Evolutionary conservation across 2,329 filamentous ascomycete genomes (phyloP).

Genomic region (Arachnopeziza araneosa): DNA sequence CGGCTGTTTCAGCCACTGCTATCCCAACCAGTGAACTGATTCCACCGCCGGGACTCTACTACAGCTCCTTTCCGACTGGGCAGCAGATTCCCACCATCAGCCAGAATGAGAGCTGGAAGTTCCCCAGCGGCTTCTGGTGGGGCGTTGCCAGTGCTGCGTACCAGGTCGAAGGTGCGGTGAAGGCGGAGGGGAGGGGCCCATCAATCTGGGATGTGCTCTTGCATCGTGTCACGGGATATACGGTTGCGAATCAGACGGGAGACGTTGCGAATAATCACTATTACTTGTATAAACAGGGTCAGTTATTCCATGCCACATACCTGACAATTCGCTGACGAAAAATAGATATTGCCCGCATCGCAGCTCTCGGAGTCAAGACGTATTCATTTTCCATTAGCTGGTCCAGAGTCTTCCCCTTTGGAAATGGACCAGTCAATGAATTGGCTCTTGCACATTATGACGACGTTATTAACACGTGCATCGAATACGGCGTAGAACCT

Average conservation of each 20-base stretch:
- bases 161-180: slow-evolving; percentile 42
- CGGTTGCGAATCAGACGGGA: slow-evolving; percentile 38
- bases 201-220: slow-evolving; percentile 37
- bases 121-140: slow-evolving; percentile 37
- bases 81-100: slow-evolving; percentile 11
- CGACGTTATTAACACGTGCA: slow-evolving; percentile 44
- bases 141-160: slow-evolving; percentile 44
- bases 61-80: slow-evolving; percentile 15
- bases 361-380: slow-evolving; percentile 45
- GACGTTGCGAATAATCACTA: slow-evolving; percentile 48
- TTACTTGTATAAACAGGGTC: slow-evolving; percentile 50
- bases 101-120: slow-evolving; percentile 25
- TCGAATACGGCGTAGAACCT: slow-evolving; percentile 45
- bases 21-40: slow-evolving; percentile 21
- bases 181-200: slow-evolving; percentile 39
- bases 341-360: slow-evolving; percentile 45
- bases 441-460: slow-evolving; percentile 47
- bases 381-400: slow-evolving; percentile 50
- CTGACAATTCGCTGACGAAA: background rate
- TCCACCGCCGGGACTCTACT: slow-evolving; percentile 21
- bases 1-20: slow-evolving; percentile 22
- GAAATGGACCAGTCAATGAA: slow-evolving; percentile 44
- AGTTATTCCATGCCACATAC: slow-evolving; percentile 27
- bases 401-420: slow-evolving; percentile 47
- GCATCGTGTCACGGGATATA: slow-evolving; percentile 16